Base-by-base conservation (phyloP, 192 early-diverging fungal species). In the Neocallimastix lanati region DNA sequence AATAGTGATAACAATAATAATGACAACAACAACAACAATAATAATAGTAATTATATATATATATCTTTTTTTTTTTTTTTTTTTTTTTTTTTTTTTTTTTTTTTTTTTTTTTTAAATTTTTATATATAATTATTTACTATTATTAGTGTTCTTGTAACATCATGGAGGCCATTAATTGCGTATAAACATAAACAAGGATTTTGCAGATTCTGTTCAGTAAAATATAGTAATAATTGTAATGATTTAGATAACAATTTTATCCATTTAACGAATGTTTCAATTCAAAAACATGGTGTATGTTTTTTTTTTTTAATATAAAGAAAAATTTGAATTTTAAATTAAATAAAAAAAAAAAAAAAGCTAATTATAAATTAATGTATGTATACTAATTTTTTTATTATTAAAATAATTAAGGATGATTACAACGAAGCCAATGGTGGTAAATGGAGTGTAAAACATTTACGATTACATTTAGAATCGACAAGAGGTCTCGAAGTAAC, bases 391-490 rank as follows among this genome's bases (percentile, higher is more conserved):
- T 30, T 79, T 15, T 18, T 29, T 11, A 25, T 78, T 28, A 28
- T 29, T 29, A 35, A 9, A 21, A 81, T 29, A 33, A 18, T 28
- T 29, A 29, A 88, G 87, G 86, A 88, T 58, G 87, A 88, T 80
- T 89, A 89, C 79, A 89, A 89, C 78, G 88, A 89, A 84, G 83
- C 77, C 28, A 89, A 89, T 77, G 88, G 88, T 18, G 88, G 88
- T 15, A 89, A 89, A 79, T 89, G 88, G 88, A 81, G 30, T 29
- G 80, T 87, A 15, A 84, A 85, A 50, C 88, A 89, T 78, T 83
- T 89, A 18, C 67, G 88, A 21, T 81, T 88, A 25, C 85, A 88
- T 78, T 80, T 89, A 27, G 78, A 76, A 79, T 79, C 85, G n/a
- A 89, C 88, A 6, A 81, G 83, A 13, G 88, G 88, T 13, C 78